Percentiles rank a stretch among this genome's conserved stretches.
Conservation (phyloP, 2,329 filamentous ascomycete genomes). For the Alternaria postmessia region DNA sequence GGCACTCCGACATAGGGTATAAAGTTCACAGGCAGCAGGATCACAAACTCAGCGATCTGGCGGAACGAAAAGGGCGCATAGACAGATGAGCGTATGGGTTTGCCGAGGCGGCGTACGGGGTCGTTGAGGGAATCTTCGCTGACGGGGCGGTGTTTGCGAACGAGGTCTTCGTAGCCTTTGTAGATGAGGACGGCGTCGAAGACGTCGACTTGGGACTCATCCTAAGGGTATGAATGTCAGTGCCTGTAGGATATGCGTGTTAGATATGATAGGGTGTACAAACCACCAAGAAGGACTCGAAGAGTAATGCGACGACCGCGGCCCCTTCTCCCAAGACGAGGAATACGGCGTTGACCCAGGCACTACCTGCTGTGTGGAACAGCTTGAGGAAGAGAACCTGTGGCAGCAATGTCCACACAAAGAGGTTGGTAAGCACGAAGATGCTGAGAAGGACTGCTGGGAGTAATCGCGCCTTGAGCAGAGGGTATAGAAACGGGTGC, state of each 20-base stretch:
- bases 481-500: slow-evolving; percentile 81
- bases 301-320: slow-evolving; percentile 66
- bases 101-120: slow-evolving; percentile 81
- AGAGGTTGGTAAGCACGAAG: slow-evolving; percentile 84
- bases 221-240: slow-evolving; percentile 43
- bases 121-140: slow-evolving; percentile 72
- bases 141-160: slow-evolving; percentile 60
- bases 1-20: slow-evolving; percentile 84
- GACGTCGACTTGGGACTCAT: slow-evolving; percentile 77
- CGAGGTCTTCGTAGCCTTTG: slow-evolving; percentile 69
- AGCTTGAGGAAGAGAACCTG: slow-evolving; percentile 88
- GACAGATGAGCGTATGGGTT: slow-evolving; percentile 76
- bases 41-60: slow-evolving; percentile 86
- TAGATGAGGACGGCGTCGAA: slow-evolving; percentile 83
- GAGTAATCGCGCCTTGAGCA: slow-evolving; percentile 79
- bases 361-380: slow-evolving; percentile 80
- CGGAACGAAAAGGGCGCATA: slow-evolving; percentile 90
- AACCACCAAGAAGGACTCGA: slow-evolving; percentile 60
- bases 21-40: slow-evolving; percentile 76
- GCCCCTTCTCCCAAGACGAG: slow-evolving; percentile 76
- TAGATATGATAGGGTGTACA: background rate
- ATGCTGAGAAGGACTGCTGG: slow-evolving; percentile 83
- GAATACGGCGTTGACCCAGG: slow-evolving; percentile 90
- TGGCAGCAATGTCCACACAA: slow-evolving; percentile 86
- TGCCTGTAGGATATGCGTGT: background rate